Base-by-base conservation (phyloP, 2,329 filamentous ascomycete species). In the Fusarium sp. region DNA sequence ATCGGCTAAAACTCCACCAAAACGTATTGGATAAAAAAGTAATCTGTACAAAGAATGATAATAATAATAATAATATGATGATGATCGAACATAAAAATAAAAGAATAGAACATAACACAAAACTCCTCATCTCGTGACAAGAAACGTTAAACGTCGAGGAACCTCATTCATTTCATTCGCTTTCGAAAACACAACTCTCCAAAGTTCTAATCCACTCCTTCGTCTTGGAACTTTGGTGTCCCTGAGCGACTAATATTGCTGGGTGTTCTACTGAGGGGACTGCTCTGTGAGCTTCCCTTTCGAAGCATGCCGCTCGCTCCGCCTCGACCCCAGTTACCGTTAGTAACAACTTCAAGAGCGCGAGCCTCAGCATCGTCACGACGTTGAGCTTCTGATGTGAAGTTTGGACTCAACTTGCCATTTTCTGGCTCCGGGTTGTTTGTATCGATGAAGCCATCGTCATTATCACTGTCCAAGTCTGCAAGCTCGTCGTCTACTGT, bases 291-390 rank as follows among this genome's bases (percentile, higher is more conserved):
- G 65, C 80, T 80, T 57, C 78, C 79, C 66, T 83, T 82, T 38
- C 83, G 78, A 50, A 86, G 72, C 78, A 86, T 78, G 38, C 84
- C 84, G 68, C 83, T 85, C 22, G 83, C 84, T 44, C 84, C 83
- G 61, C 82, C 80, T 8, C 80, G 80, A 7, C 81, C 78, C 81
- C 81, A 84, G 55, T 80, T 80, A 78, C 76, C 79, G 55, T 82
- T 83, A 12, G 79, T 82, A 28, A 84, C 82, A 10, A 83, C 80
- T 73, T 87, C 79, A 80, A 88, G 79, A 44, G 85, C 77, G 76
- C 86, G 72, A 78, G 86, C 74, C 80, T 89, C 65, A 79, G 82
- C 68, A 74, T 87, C 55, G 77, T 85, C 56, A 65, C 85, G 47
- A 81, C 85, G n/a, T 73, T 75, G 7, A 28, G 66, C 42, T 12